Evolutionary conservation across 306 rosid species (phyloP).

Genomic region (Gastrolobium bilobum): DNA sequence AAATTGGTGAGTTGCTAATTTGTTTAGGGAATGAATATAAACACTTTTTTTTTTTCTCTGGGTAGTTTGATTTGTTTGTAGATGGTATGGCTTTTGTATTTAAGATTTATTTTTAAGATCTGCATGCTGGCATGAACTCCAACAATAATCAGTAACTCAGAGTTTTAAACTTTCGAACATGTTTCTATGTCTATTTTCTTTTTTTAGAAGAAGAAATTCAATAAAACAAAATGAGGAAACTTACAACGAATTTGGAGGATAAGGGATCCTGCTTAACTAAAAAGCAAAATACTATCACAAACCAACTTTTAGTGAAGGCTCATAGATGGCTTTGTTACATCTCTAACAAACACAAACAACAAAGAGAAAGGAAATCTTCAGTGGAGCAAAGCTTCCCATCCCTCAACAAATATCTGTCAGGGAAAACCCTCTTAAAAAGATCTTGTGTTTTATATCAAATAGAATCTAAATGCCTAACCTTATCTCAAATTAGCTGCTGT

Average conservation of each 20-base stretch:
- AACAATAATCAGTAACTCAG: neutral
- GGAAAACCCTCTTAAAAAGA: neutral
- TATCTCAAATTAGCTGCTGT: neutral
- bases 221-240: neutral
- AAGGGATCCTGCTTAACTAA: slow-evolving; percentile 1
- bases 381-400: neutral
- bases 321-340: neutral
- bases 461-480: slow-evolving; percentile 6
- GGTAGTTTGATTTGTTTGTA: slow-evolving; percentile 4
- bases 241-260: slow-evolving; percentile 14
- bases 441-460: neutral
- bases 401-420: neutral
- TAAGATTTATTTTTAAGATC: slow-evolving; percentile 27
- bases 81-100: neutral
- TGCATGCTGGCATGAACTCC: slow-evolving; percentile 4
- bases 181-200: slow-evolving; percentile 13
- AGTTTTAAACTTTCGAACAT: neutral
- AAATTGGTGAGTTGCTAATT: slow-evolving; percentile 6
- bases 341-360: neutral
- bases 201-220: neutral
- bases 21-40: slow-evolving; percentile 24
- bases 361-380: neutral
- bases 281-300: neutral
- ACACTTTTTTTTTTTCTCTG: neutral
- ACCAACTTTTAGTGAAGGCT: slow-evolving; percentile 1